Conservation (phyloP, 768 basidiomycete species). For the Trametes coccinea region DNA sequence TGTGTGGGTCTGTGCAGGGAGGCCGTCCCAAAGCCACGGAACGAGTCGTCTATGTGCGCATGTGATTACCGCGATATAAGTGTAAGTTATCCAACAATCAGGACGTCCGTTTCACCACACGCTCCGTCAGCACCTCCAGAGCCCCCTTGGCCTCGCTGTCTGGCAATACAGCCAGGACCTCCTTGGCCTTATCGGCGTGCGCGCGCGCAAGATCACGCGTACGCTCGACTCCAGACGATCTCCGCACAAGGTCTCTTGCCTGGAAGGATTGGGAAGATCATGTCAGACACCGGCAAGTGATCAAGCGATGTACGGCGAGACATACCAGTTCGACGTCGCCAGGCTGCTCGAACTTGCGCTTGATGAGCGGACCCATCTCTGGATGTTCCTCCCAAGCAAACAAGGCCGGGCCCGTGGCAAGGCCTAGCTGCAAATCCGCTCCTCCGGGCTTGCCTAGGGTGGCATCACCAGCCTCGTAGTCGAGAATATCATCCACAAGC, state of each 20-base stretch:
- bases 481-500: slow-evolving; percentile 95
- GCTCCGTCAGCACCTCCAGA: slow-evolving; percentile 69
- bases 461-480: slow-evolving; percentile 76
- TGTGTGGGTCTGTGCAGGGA: background rate
- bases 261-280: slow-evolving; percentile 29
- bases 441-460: slow-evolving; percentile 88
- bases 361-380: slow-evolving; percentile 73
- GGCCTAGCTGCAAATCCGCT: slow-evolving; percentile 58
- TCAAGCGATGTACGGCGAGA: background rate
- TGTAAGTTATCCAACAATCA: slow-evolving; percentile 31
- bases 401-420: slow-evolving; percentile 82
- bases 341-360: slow-evolving; percentile 69
- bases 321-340: slow-evolving; percentile 83
- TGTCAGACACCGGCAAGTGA: background rate
- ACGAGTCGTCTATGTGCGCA: slow-evolving; percentile 14
- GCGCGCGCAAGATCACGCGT: slow-evolving; percentile 73
- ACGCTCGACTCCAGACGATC: slow-evolving; percentile 74
- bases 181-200: slow-evolving; percentile 77
- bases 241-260: slow-evolving; percentile 67
- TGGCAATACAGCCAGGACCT: slow-evolving; percentile 68
- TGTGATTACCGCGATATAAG: slow-evolving; percentile 19
- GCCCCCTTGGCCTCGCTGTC: slow-evolving; percentile 79
- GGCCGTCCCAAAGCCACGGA: slow-evolving; percentile 10
- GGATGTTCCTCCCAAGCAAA: slow-evolving; percentile 87
- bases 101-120: slow-evolving; percentile 62